phyloP scores from a whole-genome alignment of 192 early-diverging fungal genomes.

The Rhizophagus clarus region DNA sequence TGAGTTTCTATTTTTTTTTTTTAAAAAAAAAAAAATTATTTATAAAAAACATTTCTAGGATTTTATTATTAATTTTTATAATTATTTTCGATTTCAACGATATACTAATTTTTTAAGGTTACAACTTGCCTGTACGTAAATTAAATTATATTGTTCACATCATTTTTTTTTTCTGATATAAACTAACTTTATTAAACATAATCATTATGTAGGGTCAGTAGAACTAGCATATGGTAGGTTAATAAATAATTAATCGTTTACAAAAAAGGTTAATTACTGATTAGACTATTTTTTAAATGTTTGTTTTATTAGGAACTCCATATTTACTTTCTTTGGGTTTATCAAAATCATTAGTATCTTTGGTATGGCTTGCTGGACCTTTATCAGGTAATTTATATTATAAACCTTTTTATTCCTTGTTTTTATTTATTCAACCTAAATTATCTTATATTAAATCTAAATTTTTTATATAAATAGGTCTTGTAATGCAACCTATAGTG shows the following conservation, averaged over 20 bases:
- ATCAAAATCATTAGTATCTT: conserved; percentile 78
- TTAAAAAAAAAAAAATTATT: background rate
- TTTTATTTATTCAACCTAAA: background rate
- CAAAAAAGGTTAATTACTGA: too few relatives aligned
- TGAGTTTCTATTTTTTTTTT: background rate
- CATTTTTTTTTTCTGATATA: background rate
- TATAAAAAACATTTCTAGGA: too few relatives aligned
- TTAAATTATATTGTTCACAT: conserved; percentile 35
- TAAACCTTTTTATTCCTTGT: background rate
- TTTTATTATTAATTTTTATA: background rate
- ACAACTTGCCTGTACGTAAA: conserved; percentile 65
- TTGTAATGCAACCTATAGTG: conserved; percentile 80
- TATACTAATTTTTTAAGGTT: conserved; percentile 38
- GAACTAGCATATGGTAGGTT: conserved; percentile 68
- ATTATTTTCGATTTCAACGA: too few relatives aligned
- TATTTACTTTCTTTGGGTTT: conserved; percentile 84
- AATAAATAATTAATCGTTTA: too few relatives aligned
- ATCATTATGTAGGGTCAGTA: conserved; percentile 60
- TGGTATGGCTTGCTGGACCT: conserved; percentile 95
- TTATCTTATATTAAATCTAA: too few relatives aligned
- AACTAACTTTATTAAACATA: background rate
- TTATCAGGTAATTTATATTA: conserved; percentile 60
- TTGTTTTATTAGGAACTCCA: conserved; percentile 65
- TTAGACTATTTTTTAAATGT: background rate
- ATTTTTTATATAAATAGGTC: conserved; percentile 39